Percentiles rank a stretch among this genome's conserved stretches.
Conservation (phyloP, 768 basidiomycete genomes). For the Clathrus columnatus region DNA sequence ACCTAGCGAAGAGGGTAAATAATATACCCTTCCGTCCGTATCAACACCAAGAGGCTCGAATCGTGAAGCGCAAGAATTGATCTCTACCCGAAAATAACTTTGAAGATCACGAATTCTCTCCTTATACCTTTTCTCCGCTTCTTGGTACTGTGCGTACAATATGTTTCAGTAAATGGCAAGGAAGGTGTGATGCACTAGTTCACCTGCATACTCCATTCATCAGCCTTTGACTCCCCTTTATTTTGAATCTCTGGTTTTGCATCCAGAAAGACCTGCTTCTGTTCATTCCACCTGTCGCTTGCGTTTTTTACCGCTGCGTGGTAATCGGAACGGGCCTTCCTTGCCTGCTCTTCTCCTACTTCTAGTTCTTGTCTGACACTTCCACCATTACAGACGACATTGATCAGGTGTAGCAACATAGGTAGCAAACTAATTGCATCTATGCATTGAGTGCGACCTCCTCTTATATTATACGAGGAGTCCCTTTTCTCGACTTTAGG, state of each 20-base stretch:
- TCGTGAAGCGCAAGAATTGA: constrained; percentile 40
- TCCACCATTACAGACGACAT: constrained; percentile 37
- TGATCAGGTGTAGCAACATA: constrained; percentile 50
- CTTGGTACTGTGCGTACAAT: constrained; percentile 10
- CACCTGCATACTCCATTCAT: constrained; percentile 15
- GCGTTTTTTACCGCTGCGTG: constrained; percentile 48
- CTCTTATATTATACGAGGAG: neutral
- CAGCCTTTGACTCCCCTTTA: constrained; percentile 5
- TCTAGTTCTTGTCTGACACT: constrained; percentile 54
- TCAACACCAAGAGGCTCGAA: constrained; percentile 62
- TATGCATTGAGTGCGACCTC: constrained; percentile 18
- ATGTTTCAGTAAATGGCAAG: neutral
- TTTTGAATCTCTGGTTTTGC: constrained; percentile 24
- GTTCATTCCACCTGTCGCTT: constrained; percentile 43
- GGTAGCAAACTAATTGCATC: constrained; percentile 53
- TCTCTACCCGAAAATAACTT: constrained; percentile 34
- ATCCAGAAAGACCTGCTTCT: constrained; percentile 26
- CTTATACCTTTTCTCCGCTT: constrained; percentile 35
- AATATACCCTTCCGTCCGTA: constrained; percentile 57
- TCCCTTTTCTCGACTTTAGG: neutral
- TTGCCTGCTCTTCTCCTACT: constrained; percentile 43
- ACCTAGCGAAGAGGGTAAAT: constrained; percentile 41
- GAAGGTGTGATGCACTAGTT: constrained; percentile 8
- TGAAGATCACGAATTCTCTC: constrained; percentile 42
- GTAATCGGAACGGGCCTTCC: constrained; percentile 41